Evolutionary conservation across 2,329 filamentous ascomycete species (phyloP), one percentile per base, ranked within the genome.

Genomic region (Aspergillus vadensis): DNA sequence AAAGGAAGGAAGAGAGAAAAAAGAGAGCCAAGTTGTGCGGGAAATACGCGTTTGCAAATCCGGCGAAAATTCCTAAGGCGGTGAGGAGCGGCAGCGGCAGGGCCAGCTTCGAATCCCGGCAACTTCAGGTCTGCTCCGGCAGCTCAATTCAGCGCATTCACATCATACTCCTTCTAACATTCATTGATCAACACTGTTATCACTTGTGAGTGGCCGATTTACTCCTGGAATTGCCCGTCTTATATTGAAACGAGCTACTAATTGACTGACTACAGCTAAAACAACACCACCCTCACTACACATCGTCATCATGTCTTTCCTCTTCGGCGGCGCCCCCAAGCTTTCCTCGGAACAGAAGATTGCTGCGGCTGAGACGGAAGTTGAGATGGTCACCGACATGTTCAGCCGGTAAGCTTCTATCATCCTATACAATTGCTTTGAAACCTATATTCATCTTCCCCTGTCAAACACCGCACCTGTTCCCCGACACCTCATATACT

Each of bases 341-440:
- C 90, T 93, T 76, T 90, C 92, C 66, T 97, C 93, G 73, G 93
- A 92, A 79, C 91, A 98, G 85, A 99, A 98, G 86, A 95, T 99
- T 78, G 91, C 91, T 72, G 91, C 92, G 72, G 93, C 96, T 71
- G 94, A 99, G 83, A 90, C 92, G 69, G 96, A 99, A 83, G 92
- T 98, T 80, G 95, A 97, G 81, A 93, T 98, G 84, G 88, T 97
- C 70, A 91, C 92, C 64, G 93, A 97, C 79, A 97, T 98, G 89
- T 96, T 97, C 85, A 94, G 92, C 83, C 91, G 95, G 95, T 98
- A 86, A 63, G 79, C 50, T 57, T 30, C 49, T 8, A 2, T 52
- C 25, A 27, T 27, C 0, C 0, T 27, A 27, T 27, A 2, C 7
- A 27, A 27, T 8, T 27, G 7, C 25, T 27, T 8, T 8, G 2